phyloP scores from a whole-genome alignment of 345 rosid species.

The Barbarea vulgaris region DNA sequence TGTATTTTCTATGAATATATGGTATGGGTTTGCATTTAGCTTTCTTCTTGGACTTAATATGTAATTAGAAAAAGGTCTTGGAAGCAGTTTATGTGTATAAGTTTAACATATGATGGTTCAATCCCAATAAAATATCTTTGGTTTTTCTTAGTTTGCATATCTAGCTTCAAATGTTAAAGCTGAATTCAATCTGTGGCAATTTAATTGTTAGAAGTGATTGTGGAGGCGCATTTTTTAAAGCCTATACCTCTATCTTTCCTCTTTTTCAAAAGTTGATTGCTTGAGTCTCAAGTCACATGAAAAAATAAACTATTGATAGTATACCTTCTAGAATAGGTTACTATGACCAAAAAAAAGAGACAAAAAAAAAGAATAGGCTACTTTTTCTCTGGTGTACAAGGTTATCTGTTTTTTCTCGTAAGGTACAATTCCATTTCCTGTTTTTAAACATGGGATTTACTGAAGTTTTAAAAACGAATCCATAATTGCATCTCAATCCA shows the following conservation, averaged over 20 bases:
- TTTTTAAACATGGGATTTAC: not conserved
- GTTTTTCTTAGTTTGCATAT: slow-evolving; percentile 7
- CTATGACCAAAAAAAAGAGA: too few species aligned
- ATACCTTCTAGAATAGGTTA: not conserved
- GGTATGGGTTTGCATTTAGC: slow-evolving; percentile 1
- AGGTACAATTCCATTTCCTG: not conserved
- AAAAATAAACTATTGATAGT: not conserved
- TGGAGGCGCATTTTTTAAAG: not conserved
- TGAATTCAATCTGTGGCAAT: not conserved
- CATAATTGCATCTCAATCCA: slow-evolving; percentile 37
- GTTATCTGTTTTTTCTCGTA: not conserved
- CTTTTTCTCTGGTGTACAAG: slow-evolving; percentile 9
- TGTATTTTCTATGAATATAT: slow-evolving; percentile 36
- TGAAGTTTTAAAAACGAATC: slow-evolving; percentile 13
- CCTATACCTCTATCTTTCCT: not conserved
- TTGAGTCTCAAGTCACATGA: not conserved
- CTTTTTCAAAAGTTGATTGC: slow-evolving; percentile 4
- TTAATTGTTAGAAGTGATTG: not conserved
- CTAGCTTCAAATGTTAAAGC: not conserved
- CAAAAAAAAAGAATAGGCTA: too few species aligned
- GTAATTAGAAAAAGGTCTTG: slow-evolving; percentile 3
- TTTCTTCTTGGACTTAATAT: slow-evolving; percentile 15
- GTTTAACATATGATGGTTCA: slow-evolving; percentile 19
- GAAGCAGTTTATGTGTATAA: not conserved
- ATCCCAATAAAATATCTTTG: not conserved